A percentile compares a stretch with the other conserved stretches of the same genome.
Evolutionary conservation across 2,329 filamentous ascomycete genomes (phyloP).

Genomic region (Neofusicoccum umdonicola): DNA sequence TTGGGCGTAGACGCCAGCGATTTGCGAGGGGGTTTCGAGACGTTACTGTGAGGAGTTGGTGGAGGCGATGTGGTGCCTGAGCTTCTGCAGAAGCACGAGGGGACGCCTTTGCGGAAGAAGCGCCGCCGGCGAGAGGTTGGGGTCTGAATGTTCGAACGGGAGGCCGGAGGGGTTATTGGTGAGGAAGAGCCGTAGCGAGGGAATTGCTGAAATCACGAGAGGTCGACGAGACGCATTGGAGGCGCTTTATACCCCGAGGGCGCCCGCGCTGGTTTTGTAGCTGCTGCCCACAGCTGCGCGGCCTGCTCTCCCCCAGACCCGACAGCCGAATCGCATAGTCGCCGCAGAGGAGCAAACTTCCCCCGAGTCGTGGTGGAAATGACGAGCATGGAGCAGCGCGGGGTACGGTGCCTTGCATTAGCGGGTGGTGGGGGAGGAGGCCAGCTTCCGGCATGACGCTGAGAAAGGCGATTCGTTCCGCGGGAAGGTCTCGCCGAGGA

Average conservation of each 20-base stretch:
- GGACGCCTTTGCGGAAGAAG: background rate
- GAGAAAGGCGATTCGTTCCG: background rate
- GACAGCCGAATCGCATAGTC: background rate
- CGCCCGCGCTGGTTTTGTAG: background rate
- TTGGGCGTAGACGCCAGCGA: background rate
- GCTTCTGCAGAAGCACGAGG: background rate
- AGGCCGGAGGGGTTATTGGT: background rate
- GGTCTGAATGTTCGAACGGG: background rate
- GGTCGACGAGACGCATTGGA: background rate
- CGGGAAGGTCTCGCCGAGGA: background rate
- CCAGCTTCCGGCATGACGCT: background rate
- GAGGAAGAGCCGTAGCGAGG: background rate
- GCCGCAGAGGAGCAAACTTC: background rate
- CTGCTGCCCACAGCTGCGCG: background rate
- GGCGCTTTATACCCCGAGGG: background rate
- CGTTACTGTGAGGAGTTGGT: background rate
- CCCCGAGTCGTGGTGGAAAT: background rate
- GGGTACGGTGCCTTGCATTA: constrained; percentile 12
- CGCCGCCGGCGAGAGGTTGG: background rate
- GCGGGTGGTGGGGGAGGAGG: background rate
- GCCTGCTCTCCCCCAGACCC: background rate
- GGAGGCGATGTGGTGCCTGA: background rate
- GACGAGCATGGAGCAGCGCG: constrained; percentile 8
- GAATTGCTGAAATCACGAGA: background rate
- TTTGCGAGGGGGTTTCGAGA: background rate